Evolutionary conservation across 768 basidiomycete genomes (phyloP).

Genomic region (Collybiopsis confluens): DNA sequence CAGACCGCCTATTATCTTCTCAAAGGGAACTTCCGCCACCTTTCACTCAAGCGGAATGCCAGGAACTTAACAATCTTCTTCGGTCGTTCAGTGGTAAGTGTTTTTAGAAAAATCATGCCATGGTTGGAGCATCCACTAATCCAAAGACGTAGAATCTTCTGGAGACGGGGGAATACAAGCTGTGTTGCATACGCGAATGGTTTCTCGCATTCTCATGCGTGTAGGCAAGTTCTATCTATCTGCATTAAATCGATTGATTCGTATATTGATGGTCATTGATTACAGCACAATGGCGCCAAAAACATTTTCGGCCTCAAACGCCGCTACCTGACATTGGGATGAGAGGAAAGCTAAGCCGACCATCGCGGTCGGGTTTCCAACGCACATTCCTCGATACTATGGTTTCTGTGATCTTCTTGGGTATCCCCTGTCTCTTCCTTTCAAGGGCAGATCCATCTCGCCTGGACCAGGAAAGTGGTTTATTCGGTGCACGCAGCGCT

Average conservation of each 20-base stretch:
- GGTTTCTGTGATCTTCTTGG: slow-evolving; percentile 63
- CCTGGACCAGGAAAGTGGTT: slow-evolving; percentile 59
- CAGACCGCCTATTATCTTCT: slow-evolving; percentile 68
- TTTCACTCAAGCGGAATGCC: slow-evolving; percentile 74
- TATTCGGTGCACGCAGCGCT: slow-evolving; percentile 31
- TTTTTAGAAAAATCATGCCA: background rate
- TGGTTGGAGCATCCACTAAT: background rate
- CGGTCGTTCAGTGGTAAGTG: slow-evolving; percentile 30
- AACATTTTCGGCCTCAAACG: slow-evolving; percentile 64
- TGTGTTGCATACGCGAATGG: slow-evolving; percentile 55
- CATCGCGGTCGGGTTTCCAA: slow-evolving; percentile 30
- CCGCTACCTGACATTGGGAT: slow-evolving; percentile 49
- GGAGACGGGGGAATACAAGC: slow-evolving; percentile 39
- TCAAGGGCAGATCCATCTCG: slow-evolving; percentile 38
- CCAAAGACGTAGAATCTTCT: slow-evolving; percentile 15
- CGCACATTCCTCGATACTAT: slow-evolving; percentile 55
- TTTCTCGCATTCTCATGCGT: slow-evolving; percentile 65
- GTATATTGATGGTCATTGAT: background rate
- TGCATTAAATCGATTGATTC: background rate
- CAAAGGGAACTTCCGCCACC: slow-evolving; percentile 55
- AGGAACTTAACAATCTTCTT: slow-evolving; percentile 64
- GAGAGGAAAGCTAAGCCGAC: slow-evolving; percentile 20
- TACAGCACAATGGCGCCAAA: slow-evolving; percentile 71
- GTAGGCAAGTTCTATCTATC: slow-evolving; percentile 43
- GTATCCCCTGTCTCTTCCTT: slow-evolving; percentile 75